Conservation (phyloP, 208 protist genomes). For the Balamuthia mandrillaris region DNA sequence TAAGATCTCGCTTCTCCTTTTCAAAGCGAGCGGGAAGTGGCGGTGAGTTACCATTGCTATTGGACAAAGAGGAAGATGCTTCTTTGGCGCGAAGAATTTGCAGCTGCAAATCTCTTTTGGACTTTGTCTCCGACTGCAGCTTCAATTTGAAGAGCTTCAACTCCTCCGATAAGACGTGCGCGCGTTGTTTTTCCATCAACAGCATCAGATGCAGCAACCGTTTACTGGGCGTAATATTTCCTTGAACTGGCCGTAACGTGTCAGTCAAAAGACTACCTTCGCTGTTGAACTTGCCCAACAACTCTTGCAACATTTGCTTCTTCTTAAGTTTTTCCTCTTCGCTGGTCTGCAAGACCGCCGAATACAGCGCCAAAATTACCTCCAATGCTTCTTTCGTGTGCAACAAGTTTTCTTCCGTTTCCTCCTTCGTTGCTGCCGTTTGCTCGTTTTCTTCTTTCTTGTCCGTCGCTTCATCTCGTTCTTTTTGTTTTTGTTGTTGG, state of each 20-base stretch:
- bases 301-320: slow-evolving; percentile 17
- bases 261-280: background rate
- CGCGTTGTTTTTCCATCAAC: slow-evolving; percentile 4
- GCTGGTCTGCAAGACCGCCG: too few relatives aligned
- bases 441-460: too few relatives aligned
- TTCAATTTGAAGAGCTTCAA: slow-evolving; percentile 27
- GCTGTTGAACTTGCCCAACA: slow-evolving; percentile 1
- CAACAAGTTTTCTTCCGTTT: too few relatives aligned
- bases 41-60: too few relatives aligned
- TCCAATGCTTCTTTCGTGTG: too few relatives aligned
- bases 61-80: too few relatives aligned
- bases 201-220: background rate
- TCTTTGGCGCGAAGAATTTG: slow-evolving; percentile 24
- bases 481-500: too few relatives aligned
- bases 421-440: too few relatives aligned
- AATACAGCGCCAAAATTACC: too few relatives aligned
- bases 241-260: background rate
- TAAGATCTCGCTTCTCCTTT: too few relatives aligned
- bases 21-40: too few relatives aligned
- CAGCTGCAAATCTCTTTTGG: slow-evolving; percentile 26
- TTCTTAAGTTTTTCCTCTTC: slow-evolving; percentile 31
- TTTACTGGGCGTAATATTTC: background rate
- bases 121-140: slow-evolving; percentile 4
- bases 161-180: slow-evolving; percentile 16
- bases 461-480: too few relatives aligned